Conservation (phyloP, 306 rosid genomes). For the Sophora flavescens region DNA sequence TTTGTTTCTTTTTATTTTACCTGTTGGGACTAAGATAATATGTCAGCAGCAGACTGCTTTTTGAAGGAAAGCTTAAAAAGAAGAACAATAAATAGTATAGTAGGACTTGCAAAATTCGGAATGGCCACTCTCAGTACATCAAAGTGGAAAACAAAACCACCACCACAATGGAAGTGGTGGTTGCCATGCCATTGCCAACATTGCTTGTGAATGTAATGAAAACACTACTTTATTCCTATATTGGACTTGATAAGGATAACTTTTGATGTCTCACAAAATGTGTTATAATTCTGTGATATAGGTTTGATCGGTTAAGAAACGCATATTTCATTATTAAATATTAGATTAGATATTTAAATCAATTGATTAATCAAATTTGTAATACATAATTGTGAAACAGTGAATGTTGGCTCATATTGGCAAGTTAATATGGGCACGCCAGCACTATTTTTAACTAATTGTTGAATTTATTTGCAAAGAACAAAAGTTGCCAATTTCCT, state of each 20-base stretch:
- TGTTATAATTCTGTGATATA: no score
- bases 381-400: no score
- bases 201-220: conserved; percentile 34
- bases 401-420: not conserved
- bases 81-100: not conserved
- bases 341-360: no score
- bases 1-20: not conserved
- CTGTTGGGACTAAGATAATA: conserved; percentile 17
- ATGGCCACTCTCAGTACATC: conserved; percentile 34
- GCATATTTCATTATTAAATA: no score
- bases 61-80: conserved; percentile 33
- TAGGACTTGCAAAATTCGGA: conserved; percentile 17
- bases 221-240: conserved; percentile 31
- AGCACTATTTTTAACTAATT: conserved; percentile 13
- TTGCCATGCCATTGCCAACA: conserved; percentile 45
- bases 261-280: no score
- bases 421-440: conserved; percentile 34
- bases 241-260: not conserved
- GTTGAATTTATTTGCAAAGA: conserved; percentile 36
- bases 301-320: no score
- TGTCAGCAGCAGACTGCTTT: conserved; percentile 25
- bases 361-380: no score
- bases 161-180: conserved; percentile 49
- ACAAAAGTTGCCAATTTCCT: conserved; percentile 31
- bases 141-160: conserved; percentile 55